Evolutionary conservation across 768 basidiomycete species (phyloP), one percentile per base, ranked within the genome.

Genomic region (Trametes cinnabarina): DNA sequence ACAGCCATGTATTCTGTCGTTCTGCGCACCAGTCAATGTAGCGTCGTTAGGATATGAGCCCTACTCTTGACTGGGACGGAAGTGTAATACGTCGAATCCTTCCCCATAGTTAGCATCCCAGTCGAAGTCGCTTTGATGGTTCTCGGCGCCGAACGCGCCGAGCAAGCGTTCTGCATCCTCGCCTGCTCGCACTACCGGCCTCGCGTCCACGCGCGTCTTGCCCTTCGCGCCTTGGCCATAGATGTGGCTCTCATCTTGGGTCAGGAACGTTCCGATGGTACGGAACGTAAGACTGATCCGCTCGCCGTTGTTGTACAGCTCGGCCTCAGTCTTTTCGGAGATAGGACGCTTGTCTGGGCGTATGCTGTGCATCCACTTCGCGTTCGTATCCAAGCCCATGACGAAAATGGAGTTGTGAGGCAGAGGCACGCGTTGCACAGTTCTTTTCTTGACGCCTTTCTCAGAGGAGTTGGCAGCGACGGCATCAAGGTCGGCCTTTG

Each of bases 361-460:
- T 62, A 93, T 88, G 40, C 82, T 83, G 65, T 93, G 90, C 52
- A 91, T 73, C 87, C 89, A 92, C 57, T 77, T 79, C 53, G 75
- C 74, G 64, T 93, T 93, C 47, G 90, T 92, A 51, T 79, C 76
- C 4, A 83, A 78, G 0, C 90, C 90, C 75, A 92, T 76, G 57
- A 90, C 84, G 68, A 93, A 92, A 79, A 92, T 85, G 4, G 88
- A 90, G 68, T 90, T 91, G 65, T 92, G 85, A 0, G 88, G 88
- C 0, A 93, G 81, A 0, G 85, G 83, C 19, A 92, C 80, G 58
- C 84, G 84, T 68, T 90, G 88, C 0, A 65, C 51, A 32, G 37
- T 60, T 22, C 71, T 61, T 7, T 58, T 56, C 25, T 17, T 47
- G 10, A n/a, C 37, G 30, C 34, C 11, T 8, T n/a, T 17, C 11